Conservation (phyloP, 179 eudicot genomes). For the Spergularia azorica region DNA sequence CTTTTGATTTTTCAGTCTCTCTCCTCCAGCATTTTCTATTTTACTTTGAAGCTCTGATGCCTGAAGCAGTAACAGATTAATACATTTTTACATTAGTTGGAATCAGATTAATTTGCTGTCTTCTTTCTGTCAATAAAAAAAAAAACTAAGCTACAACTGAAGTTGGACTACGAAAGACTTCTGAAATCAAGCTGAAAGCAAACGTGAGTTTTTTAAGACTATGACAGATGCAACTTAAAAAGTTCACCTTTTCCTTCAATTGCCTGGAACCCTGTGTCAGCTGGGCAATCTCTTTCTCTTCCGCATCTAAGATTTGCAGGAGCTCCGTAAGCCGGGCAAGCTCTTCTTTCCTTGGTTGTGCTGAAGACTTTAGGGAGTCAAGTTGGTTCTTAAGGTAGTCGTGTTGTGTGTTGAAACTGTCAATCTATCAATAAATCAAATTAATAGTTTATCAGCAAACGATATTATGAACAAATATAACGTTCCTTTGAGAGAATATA, state of each 20-base stretch:
- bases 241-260: slow-evolving; percentile 76
- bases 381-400: slow-evolving; percentile 74
- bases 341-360: slow-evolving; percentile 73
- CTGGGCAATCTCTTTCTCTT: slow-evolving; percentile 72
- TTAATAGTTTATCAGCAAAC: background rate
- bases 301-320: slow-evolving; percentile 46
- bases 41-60: slow-evolving; percentile 79
- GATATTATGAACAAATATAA: background rate
- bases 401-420: slow-evolving; percentile 68
- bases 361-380: slow-evolving; percentile 70
- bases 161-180: background rate
- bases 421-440: slow-evolving; percentile 52
- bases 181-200: background rate
- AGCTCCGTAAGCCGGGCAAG: slow-evolving; percentile 62
- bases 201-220: background rate
- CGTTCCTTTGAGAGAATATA: background rate
- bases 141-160: background rate
- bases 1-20: slow-evolving; percentile 73
- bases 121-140: background rate
- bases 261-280: slow-evolving; percentile 69
- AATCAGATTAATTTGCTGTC: background rate
- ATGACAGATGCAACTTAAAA: background rate
- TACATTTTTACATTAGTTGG: slow-evolving; percentile 1
- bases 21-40: slow-evolving; percentile 98
- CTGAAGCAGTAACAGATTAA: slow-evolving; percentile 29